Base-by-base conservation (phyloP, 257 asterid genomes). In the Ocimum tenuiflorum region DNA sequence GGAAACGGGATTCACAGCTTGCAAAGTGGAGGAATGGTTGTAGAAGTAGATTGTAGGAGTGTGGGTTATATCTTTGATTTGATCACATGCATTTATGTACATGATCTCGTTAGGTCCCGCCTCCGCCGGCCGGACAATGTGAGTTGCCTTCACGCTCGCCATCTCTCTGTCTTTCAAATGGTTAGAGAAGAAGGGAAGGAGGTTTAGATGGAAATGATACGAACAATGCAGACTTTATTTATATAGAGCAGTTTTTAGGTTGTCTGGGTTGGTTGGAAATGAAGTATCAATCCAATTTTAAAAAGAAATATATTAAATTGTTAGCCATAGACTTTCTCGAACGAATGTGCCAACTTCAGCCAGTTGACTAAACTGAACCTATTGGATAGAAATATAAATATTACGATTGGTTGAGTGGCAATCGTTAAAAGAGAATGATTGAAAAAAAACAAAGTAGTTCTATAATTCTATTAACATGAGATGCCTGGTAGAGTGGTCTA, bases 111-210 rank as follows among this genome's bases (percentile, higher is more conserved):
- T 29, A 8, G 88, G 89, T 13, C 79, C 74, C 8, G 76, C 72
- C 67, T 79, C 83, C n/a, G 86, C 81, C 41, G 95, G 92, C 63
- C 75, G 75, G n/a, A 85, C 88, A 5, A 73, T 50, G 68, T 81
- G 81, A 6, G 86, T 74, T 2, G 79, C 86, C 50, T 68, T 81
- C 18, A 81, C 6, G 0, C 50, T 60, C 33, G 65, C 83, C 80
- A 82, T 31, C 24, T 7, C 24, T 55, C 23, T 54, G 23, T 54
- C 38, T 5, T 38, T 52, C 17, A 1, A 27, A 22, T 42, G 31
- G 11, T 14, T 10, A 7, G 0, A 14, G 6, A 6, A 3, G 17
- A 19, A 9, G 33, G 3, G 63, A 12, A 23, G 15, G 55, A 0
- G 13, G 24, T 6, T 10, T 38, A 0, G 52, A 35, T 33, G 10